These are phyloP conservation scores for Phytophthora rubi DNA, from an alignment of 352 stramenopile genomes.

Conservation along the genomic window DNA sequence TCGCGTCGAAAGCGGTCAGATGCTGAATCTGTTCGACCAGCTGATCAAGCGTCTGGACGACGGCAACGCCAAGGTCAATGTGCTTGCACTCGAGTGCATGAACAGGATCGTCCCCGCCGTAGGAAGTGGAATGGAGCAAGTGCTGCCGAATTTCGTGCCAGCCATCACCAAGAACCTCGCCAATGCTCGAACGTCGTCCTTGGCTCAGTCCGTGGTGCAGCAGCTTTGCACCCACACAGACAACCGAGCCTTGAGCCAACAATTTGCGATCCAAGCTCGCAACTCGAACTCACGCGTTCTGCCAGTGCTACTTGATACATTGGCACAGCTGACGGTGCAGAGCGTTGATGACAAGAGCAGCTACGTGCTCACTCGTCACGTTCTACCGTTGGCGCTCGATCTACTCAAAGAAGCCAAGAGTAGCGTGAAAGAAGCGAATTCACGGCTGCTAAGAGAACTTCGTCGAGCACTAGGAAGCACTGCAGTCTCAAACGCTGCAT, in stretches of 20 bases:
- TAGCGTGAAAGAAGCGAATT: constrained; percentile 71
- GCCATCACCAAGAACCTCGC: constrained; percentile 63
- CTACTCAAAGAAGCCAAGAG: constrained; percentile 81
- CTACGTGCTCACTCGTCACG: constrained; percentile 63
- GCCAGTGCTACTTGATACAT: constrained; percentile 58
- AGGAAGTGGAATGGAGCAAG: constrained; percentile 60
- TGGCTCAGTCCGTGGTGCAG: constrained; percentile 53
- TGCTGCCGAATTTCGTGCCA: constrained; percentile 63
- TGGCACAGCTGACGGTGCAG: constrained; percentile 43
- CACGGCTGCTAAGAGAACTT: constrained; percentile 45
- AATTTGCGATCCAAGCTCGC: constrained; percentile 54
- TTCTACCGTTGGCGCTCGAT: constrained; percentile 72
- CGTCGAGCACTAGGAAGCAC: constrained; percentile 25
- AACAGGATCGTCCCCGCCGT: constrained; percentile 55
- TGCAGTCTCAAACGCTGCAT: constrained; percentile 28
- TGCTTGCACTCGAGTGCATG: constrained; percentile 66
- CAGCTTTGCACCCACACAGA: constrained; percentile 57
- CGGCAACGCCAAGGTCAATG: constrained; percentile 77
- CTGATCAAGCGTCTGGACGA: constrained; percentile 78
- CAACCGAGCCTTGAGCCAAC: constrained; percentile 56
- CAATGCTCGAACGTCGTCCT: constrained; percentile 53
- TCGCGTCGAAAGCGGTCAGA: constrained; percentile 43
- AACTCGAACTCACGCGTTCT: constrained; percentile 67
- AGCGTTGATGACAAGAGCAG: constrained; percentile 58
- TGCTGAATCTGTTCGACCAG: constrained; percentile 70